Evolutionary conservation across 179 eudicot genomes (phyloP), one percentile per base, ranked within the genome.

Genomic region (Monotropa hypopitys): DNA sequence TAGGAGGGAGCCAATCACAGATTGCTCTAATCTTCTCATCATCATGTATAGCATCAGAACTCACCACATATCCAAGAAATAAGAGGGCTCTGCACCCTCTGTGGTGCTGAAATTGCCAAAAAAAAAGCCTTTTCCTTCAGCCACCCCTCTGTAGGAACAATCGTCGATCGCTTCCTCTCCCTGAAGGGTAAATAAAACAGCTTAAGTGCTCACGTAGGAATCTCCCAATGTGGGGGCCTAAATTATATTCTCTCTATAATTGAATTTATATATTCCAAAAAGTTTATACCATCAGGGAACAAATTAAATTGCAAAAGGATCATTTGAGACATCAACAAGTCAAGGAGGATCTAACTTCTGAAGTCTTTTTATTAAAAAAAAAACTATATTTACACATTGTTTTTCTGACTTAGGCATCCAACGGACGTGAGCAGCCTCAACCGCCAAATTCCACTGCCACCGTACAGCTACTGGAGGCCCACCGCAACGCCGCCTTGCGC

Each of bases 41-140:
- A n/a, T n/a, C n/a, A n/a, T n/a, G n/a, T n/a, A n/a, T n/a, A n/a
- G n/a, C n/a, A n/a, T n/a, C n/a, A n/a, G n/a, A n/a, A n/a, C n/a
- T n/a, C n/a, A n/a, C n/a, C n/a, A n/a, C n/a, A n/a, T n/a, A n/a
- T n/a, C n/a, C n/a, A n/a, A n/a, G n/a, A n/a, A n/a, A n/a, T n/a
- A n/a, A 84, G 87, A 43, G 87, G 82, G 47, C 84, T 84, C 13
- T 84, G 83, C 78, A 81, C 79, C 4, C 77, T 84, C 0, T 79
- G 81, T 9, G 84, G 82, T 0, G 83, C 79, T 2, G 81, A 82
- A 21, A 80, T 80, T 6, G 77, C 82, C 4, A 75, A 76, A 0
- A 76, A 78, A 38, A 82, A 80, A 11, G 81, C 70, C 6, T 85
- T 82, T 66, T 80, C 87, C 11, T 85, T 85, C 18, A 83, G 85